Base-by-base conservation (phyloP, 1,284 basidiomycete species). In the Trichosporon coremiiforme region DNA sequence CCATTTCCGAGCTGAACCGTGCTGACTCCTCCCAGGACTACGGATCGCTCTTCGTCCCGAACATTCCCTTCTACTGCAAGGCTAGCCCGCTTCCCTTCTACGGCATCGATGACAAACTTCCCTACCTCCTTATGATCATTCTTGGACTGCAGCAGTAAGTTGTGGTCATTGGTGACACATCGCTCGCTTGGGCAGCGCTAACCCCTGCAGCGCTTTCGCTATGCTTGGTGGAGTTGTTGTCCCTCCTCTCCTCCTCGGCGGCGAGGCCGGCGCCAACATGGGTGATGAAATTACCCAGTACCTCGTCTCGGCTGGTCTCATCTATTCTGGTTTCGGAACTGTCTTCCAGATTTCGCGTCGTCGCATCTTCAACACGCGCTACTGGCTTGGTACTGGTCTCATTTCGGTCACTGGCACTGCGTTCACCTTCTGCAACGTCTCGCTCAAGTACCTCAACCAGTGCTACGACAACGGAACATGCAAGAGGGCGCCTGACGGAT, bases 151-250 rank as follows among this genome's bases (percentile, higher is more conserved):
- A 79, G 66, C 77, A 79, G 74, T 75, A 45, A 67, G 75, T 73
- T 9, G 20, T 25, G 17, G 6, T 22, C 29, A 29, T 7, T 31
- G 8, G 12, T 13, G 4, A 20, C 50, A 45, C 15, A 17, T 41
- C 38, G 33, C 8, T 33, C 33, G 33, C 36, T 38, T 7, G 33
- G 31, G 25, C 50, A 8, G 5, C 13, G 17, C 35, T 65, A 20
- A 65, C 64, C 33, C 20, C 8, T 25, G 2, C 65, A 75, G 76
- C 63, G 71, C 76, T 2, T 69, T 79, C 20, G 77, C 77, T 15
- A 79, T 79, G 77, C 74, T 76, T 31, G 77, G 76, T 31, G 76
- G 77, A 50, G 70, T 79, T 22, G 75, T 77, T 29, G 75, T 74
- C 15, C 77, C 77, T 0, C 77, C 77, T 13, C 72, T 78, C 7